Conservation (phyloP, 768 basidiomycete genomes). For the Lactarius trivialis region DNA sequence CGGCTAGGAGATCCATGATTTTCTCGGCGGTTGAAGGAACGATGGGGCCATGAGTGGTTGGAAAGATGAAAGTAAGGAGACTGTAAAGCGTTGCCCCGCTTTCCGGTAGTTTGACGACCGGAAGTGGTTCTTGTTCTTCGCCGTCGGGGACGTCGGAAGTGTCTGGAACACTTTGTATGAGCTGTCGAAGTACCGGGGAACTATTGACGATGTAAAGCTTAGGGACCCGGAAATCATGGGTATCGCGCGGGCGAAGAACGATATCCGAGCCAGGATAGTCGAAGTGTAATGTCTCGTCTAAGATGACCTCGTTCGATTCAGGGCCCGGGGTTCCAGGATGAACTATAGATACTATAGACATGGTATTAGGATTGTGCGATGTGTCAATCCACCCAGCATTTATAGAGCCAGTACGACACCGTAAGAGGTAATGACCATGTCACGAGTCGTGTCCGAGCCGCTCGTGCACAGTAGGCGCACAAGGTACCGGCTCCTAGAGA, state of each 20-base stretch:
- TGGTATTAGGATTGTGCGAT: neutral
- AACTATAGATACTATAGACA: neutral
- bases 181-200: neutral
- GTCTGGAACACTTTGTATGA: neutral
- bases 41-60: neutral
- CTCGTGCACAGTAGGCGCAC: neutral
- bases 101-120: neutral
- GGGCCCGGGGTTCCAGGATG: neutral
- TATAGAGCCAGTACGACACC: too few relatives aligned
- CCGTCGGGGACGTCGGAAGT: neutral
- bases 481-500: neutral
- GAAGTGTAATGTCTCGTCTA: neutral
- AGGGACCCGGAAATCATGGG: neutral
- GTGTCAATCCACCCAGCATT: neutral
- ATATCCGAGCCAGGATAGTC: neutral
- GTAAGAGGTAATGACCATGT: neutral
- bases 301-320: neutral
- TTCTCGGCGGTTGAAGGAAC: neutral
- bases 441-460: neutral
- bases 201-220: neutral
- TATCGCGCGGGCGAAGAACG: neutral
- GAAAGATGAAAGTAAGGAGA: slow-evolving; percentile 14
- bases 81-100: neutral
- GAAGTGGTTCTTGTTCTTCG: neutral
- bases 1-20: neutral